Conservation (phyloP, 441 rosid genomes). For the Melastoma candidum region DNA sequence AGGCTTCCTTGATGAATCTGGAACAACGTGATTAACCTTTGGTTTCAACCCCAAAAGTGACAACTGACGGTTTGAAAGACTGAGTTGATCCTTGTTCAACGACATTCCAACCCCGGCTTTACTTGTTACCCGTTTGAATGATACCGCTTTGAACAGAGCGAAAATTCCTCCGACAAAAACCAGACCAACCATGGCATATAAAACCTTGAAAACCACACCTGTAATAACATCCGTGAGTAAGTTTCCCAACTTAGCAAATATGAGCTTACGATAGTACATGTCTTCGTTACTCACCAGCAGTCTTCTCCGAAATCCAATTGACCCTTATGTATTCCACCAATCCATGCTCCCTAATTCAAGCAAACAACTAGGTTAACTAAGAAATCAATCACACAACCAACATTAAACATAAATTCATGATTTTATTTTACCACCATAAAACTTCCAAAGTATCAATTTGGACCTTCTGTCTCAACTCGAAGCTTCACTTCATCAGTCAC, state of each 20-base stretch:
- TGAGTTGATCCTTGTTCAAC: constrained; percentile 40
- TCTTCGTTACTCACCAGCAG: constrained; percentile 49
- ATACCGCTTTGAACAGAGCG: constrained; percentile 54
- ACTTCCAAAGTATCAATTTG: too few species aligned
- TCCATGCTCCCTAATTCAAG: constrained; percentile 47
- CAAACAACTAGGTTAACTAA: constrained; percentile 1
- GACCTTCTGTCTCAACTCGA: too few species aligned
- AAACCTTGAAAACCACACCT: constrained; percentile 48
- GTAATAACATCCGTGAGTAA: constrained; percentile 8
- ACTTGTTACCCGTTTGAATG: constrained; percentile 30
- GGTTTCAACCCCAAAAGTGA: constrained; percentile 68
- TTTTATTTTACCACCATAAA: neutral
- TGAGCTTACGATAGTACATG: constrained; percentile 10
- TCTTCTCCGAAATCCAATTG: constrained; percentile 33
- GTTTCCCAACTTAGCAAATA: neutral
- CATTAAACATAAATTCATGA: constrained; percentile 3
- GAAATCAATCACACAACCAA: constrained; percentile 3
- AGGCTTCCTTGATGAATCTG: constrained; percentile 50
- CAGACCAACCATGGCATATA: constrained; percentile 35
- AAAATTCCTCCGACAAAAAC: constrained; percentile 52
- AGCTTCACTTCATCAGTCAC: too few species aligned
- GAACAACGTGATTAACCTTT: constrained; percentile 31
- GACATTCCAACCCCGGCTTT: constrained; percentile 15
- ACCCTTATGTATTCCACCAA: constrained; percentile 38
- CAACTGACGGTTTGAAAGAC: constrained; percentile 55